phyloP scores from a whole-genome alignment of 345 rosid genomes.

The Syzygium aqueum region DNA sequence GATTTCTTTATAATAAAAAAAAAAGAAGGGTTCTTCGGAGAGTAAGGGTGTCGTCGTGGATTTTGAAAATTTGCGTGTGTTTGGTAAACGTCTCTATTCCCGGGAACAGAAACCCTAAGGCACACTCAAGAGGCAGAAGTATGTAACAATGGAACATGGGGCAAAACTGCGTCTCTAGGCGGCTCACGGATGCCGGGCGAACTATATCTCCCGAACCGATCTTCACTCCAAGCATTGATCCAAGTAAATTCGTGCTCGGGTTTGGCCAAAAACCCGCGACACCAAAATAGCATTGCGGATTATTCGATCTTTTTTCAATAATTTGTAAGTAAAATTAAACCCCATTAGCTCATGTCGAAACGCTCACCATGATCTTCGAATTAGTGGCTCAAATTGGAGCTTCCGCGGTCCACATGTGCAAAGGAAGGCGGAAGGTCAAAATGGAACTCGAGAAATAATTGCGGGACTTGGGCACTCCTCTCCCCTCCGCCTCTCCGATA shows the following conservation, averaged over 20 bases:
- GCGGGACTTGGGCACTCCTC: too few species aligned
- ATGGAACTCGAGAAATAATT: not conserved
- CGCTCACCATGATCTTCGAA: not conserved
- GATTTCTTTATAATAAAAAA: too few species aligned
- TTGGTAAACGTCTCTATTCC: too few species aligned
- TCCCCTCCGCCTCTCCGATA: too few species aligned
- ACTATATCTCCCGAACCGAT: rapidly evolving
- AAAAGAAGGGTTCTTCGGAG: too few species aligned
- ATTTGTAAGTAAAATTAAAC: not conserved
- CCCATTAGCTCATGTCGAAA: not conserved
- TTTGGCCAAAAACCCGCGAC: not conserved
- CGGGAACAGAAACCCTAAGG: too few species aligned
- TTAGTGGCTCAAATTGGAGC: rapidly evolving
- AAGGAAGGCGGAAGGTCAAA: not conserved
- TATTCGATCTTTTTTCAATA: rapidly evolving
- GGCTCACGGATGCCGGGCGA: rapidly evolving
- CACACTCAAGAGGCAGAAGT: too few species aligned
- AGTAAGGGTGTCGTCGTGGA: too few species aligned
- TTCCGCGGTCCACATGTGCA: not conserved
- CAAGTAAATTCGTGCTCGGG: not conserved
- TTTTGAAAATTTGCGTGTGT: too few species aligned
- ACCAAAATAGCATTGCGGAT: rapidly evolving
- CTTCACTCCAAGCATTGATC: not conserved
- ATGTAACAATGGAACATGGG: too few species aligned
- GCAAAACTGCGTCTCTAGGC: too few species aligned